Base-by-base conservation (phyloP, 2,329 filamentous ascomycete species). In the Ploettnerulaceae sp. region DNA sequence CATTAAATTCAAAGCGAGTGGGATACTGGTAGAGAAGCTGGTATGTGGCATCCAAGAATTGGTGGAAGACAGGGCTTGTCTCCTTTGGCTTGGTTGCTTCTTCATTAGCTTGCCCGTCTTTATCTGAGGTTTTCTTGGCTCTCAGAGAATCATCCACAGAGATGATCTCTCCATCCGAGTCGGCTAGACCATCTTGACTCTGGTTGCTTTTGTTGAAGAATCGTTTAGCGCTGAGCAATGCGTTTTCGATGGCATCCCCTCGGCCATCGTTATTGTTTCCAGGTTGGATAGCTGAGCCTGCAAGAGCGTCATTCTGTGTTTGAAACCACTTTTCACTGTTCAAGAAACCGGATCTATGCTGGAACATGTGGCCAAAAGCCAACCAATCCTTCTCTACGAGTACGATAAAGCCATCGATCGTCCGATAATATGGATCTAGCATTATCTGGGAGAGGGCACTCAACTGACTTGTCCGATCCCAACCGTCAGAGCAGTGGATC, bases 311-410 rank as follows among this genome's bases (percentile, higher is more conserved):
- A 58, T 85, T 90, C 64, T 96, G 88, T 20, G 88, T 79, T 14
- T 80, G 75, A 62, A 98, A 98, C 89, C 90, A 97, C 61, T 94
- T 95, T 56, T 97, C 91, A 55, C 87, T 87, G 61, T 82, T 89
- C 45, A 97, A 69, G 57, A 86, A 86, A 3, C 93, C 93, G 11
- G 87, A 87, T n/a, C 93, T 82, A 59, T 95, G 81, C 45, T 89
- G 82, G 68, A 98, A 98, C 84, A 95, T 96, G 67, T 98, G 91
- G 1, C 93, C 93, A 68, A 96, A 98, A 0, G 91, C 93, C 9
- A 98, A 70, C 88, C 93, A 98, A 63, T 98, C 93, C 65, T 98
- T 98, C 67, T 98, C 93, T 2, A 98, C 77, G 5, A 98, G 71
- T 2, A 95, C 82, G 57, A 97, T 90, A 66, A 97, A 98, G 1